Percentiles rank a stretch among this genome's conserved stretches.
These are phyloP conservation scores for Sideroxylon spinosum DNA, from an alignment of 179 eudicot species.

Conservation along the genomic window DNA sequence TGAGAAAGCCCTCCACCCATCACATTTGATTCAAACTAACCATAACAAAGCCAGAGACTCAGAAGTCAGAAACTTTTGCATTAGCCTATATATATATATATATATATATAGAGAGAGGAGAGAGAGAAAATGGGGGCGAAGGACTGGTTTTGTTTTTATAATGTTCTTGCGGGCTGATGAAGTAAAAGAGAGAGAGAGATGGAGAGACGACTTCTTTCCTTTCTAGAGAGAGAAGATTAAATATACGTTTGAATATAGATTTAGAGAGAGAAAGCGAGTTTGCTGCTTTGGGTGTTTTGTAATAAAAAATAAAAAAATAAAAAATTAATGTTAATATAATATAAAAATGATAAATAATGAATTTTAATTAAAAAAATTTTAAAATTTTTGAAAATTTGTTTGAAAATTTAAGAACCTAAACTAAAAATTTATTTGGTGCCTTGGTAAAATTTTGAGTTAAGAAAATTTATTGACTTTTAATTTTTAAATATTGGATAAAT, in stretches of 20 bases:
- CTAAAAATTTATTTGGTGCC: too few relatives aligned
- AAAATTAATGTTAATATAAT: too few relatives aligned
- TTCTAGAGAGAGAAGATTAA: background rate
- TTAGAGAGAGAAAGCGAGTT: background rate
- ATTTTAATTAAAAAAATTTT: too few relatives aligned
- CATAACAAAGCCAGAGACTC: background rate
- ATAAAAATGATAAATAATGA: too few relatives aligned
- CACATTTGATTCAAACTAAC: constrained; percentile 47
- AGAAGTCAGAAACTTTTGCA: background rate
- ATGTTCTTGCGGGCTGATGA: background rate
- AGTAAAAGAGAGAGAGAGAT: background rate
- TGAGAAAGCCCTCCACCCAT: constrained; percentile 81
- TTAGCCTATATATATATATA: too few relatives aligned
- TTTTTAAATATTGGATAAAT: too few relatives aligned
- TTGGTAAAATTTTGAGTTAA: too few relatives aligned
- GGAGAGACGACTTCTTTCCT: background rate
- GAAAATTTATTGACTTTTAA: too few relatives aligned
- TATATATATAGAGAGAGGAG: background rate
- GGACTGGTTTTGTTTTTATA: constrained; percentile 12
- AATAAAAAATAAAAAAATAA: too few relatives aligned
- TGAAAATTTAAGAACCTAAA: too few relatives aligned
- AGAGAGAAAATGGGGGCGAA: background rate
- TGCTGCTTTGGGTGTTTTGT: background rate
- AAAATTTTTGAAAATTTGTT: too few relatives aligned
- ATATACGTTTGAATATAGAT: background rate